Percentiles rank a stretch among this genome's conserved stretches.
These are phyloP conservation scores for Magnaporthiopsis poae DNA, from an alignment of 2,329 filamentous ascomycete species.

Conservation along the genomic window DNA sequence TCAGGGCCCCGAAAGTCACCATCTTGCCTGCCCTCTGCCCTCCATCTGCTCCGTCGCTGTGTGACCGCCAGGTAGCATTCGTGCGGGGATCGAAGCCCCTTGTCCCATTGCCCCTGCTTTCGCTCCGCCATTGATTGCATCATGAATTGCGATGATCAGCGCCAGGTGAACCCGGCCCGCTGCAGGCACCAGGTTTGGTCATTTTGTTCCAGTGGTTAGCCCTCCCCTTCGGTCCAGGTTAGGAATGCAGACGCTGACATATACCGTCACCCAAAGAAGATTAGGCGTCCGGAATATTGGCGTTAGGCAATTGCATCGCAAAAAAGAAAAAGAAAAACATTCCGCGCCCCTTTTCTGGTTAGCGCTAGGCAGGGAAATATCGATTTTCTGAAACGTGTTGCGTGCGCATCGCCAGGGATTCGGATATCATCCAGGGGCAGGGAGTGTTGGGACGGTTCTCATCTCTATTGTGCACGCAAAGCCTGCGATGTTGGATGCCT, in stretches of 20 bases:
- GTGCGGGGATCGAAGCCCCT: neutral
- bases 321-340: neutral
- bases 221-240: too few species aligned
- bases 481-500: neutral
- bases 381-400: conserved; percentile 12
- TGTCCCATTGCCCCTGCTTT: neutral
- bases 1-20: neutral
- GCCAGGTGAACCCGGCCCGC: neutral
- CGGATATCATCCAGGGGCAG: neutral
- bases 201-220: neutral
- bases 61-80: neutral
- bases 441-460: neutral
- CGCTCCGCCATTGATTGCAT: neutral
- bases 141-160: neutral
- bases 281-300: neutral
- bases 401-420: conserved; percentile 5
- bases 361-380: neutral
- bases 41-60: neutral
- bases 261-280: neutral
- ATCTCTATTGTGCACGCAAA: neutral
- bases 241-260: neutral
- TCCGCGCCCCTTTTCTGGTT: neutral
- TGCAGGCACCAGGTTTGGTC: neutral
- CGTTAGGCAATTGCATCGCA: neutral
- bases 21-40: neutral